Base-by-base conservation (phyloP, 306 rosid species). In the Cercis canadensis region DNA sequence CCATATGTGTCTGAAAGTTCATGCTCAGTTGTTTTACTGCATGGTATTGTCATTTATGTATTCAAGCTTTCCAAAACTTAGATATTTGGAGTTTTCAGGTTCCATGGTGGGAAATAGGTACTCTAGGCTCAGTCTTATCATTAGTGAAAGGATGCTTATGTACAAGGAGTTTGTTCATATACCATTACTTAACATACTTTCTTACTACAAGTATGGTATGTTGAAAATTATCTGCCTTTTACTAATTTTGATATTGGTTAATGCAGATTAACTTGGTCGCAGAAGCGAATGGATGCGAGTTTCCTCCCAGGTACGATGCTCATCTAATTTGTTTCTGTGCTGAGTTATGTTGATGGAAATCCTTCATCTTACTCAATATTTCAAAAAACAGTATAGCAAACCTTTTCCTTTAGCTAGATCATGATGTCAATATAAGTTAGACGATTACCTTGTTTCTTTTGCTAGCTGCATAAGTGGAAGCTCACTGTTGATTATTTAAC, bases 221-320 rank as follows among this genome's bases (percentile, higher is more conserved):
- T 36, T 31, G 4, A 79, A 54, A 39, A 19, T 11, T 49, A 21
- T 57, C 0, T 29, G 13, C 0, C 63, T 0, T 64, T 5, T 71
- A 58, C 61, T 74, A 8, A 33, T 47, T 39, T 16, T 34, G 53
- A 55, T 75, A 3, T 71, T 79, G 61, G 4, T 57, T 8, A 32
- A 61, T 73, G 70, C 82, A 83, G 87, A 52, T 53, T 83, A 63
- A 50, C 80, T 51, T 83, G 82, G 87, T 83, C 87, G 17, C 84
- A 83, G n/a, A 83, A 83, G 65, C 76, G 84, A 32, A 11, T 45
- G 17, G 5, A 83, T 73, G 80, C 84, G 58, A 18, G 78, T 57
- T 76, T 83, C 64, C 82, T 83, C 13, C 87, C 87, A 32, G 84
- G 87, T 83, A 67, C 16, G 77, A 32, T 75, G 36, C 45, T 43